Evolutionary conservation across 495 filamentous ascomycete genomes (phyloP).

Genomic region (Penicillium lividum): DNA sequence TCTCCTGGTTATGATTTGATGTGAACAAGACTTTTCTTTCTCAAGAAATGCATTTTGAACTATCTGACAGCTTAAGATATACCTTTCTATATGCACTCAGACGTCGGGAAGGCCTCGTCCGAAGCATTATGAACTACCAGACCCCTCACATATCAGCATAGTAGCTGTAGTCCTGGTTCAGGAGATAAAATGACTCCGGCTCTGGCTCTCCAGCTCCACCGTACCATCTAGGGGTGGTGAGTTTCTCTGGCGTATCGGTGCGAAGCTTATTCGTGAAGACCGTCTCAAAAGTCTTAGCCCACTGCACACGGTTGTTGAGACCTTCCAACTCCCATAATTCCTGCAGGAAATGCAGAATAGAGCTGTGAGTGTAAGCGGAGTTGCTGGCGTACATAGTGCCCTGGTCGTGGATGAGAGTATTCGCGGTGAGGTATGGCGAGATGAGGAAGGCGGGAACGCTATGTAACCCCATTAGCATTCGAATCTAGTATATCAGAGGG

Average conservation of each 20-base stretch:
- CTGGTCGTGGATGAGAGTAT: conserved; percentile 41
- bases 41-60: too few relatives aligned
- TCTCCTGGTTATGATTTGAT: background rate
- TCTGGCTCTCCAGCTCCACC: conserved; percentile 34
- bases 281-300: conserved; percentile 45
- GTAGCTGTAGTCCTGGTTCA: conserved; percentile 39
- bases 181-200: conserved; percentile 30
- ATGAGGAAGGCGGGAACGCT: conserved; percentile 48
- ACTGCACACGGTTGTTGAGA: conserved; percentile 43
- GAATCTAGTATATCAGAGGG: background rate
- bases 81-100: too few relatives aligned
- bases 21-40: background rate
- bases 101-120: too few relatives aligned
- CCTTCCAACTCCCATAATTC: conserved; percentile 45
- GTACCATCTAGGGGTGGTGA: conserved; percentile 37
- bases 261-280: conserved; percentile 33
- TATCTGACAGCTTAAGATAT: too few relatives aligned
- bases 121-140: background rate
- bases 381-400: conserved; percentile 41
- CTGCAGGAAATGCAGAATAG: conserved; percentile 43
- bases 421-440: conserved; percentile 43
- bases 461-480: background rate
- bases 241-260: conserved; percentile 33
- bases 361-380: conserved; percentile 45
- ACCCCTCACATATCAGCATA: conserved; percentile 18